A percentile compares a stretch with the other conserved stretches of the same genome.
phyloP scores from a whole-genome alignment of 148 eudicot genomes.

The Polygonum aviculare region DNA sequence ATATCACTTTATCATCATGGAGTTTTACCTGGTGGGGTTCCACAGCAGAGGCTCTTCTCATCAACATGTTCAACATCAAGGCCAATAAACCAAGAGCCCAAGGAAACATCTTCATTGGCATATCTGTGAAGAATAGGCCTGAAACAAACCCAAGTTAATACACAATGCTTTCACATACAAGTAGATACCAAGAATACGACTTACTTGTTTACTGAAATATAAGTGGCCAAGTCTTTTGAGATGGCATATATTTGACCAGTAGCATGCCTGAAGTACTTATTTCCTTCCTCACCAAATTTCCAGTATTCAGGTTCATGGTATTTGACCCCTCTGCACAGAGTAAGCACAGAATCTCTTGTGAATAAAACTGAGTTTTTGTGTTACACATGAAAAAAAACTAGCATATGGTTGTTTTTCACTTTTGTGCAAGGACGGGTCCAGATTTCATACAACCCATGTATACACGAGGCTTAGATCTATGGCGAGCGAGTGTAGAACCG shows the following conservation, averaged over 20 bases:
- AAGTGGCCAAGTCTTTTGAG: conserved; percentile 69
- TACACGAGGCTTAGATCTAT: conserved; percentile 58
- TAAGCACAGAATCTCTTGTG: not conserved
- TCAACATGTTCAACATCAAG: conserved; percentile 76
- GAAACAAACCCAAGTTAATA: not conserved
- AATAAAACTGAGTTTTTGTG: not conserved
- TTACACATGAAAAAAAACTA: not conserved
- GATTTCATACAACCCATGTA: conserved; percentile 87
- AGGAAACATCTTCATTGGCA: conserved; percentile 80
- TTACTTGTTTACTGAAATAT: conserved; percentile 51
- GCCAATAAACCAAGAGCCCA: conserved; percentile 82
- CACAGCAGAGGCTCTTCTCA: conserved; percentile 72
- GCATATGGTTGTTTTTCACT: conserved; percentile 24
- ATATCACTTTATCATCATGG: not conserved
- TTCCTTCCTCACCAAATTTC: conserved; percentile 81
- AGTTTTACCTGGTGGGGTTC: conserved; percentile 54
- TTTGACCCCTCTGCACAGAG: conserved; percentile 44
- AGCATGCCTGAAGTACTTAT: conserved; percentile 76
- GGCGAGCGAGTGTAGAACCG: conserved; percentile 47
- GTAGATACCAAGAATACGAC: not conserved
- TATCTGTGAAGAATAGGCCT: conserved; percentile 60
- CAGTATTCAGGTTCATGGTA: conserved; percentile 81
- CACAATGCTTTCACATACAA: not conserved
- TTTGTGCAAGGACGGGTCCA: conserved; percentile 59
- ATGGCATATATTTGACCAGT: conserved; percentile 77